Percentiles rank a stretch among this genome's conserved stretches.
Evolutionary conservation across 2,329 filamentous ascomycete species (phyloP).

Genomic region (Biscogniauxia marginata): DNA sequence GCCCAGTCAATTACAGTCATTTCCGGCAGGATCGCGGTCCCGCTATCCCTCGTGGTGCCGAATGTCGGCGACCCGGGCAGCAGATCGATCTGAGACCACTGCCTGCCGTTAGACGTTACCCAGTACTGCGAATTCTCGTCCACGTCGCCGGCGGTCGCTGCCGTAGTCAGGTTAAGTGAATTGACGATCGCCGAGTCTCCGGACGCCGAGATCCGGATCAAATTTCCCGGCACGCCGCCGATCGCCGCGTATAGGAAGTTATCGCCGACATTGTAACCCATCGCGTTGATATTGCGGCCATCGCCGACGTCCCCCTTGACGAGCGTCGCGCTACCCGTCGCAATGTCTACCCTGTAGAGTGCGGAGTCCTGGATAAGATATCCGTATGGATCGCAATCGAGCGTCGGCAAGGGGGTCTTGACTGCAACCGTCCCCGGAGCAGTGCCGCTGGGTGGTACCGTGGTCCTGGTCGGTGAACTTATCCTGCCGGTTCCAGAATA

Average conservation of each 20-base stretch:
- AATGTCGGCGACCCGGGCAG: slow-evolving; percentile 18
- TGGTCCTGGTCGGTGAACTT: neutral
- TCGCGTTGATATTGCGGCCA: slow-evolving; percentile 19
- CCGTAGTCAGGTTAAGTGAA: slow-evolving; percentile 1
- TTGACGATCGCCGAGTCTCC: slow-evolving; percentile 7
- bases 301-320: slow-evolving; percentile 6
- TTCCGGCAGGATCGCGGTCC: neutral
- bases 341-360: slow-evolving; percentile 17
- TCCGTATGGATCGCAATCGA: slow-evolving; percentile 11
- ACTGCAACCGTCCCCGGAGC: slow-evolving; percentile 10
- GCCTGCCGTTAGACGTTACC: slow-evolving; percentile 10
- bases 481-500: neutral
- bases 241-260: slow-evolving; percentile 20
- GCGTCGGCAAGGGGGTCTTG: slow-evolving; percentile 4
- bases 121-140: slow-evolving; percentile 20
- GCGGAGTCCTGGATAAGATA: slow-evolving; percentile 16
- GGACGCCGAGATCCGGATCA: slow-evolving; percentile 18
- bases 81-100: slow-evolving; percentile 18
- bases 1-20: slow-evolving; percentile 18
- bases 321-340: neutral
- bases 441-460: neutral
- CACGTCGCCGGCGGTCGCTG: slow-evolving; percentile 15
- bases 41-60: slow-evolving; percentile 4
- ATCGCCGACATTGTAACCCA: slow-evolving; percentile 22
- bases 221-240: neutral